Base-by-base conservation (phyloP, 2,329 filamentous ascomycete species). In the Ophiostoma pallidulum region DNA sequence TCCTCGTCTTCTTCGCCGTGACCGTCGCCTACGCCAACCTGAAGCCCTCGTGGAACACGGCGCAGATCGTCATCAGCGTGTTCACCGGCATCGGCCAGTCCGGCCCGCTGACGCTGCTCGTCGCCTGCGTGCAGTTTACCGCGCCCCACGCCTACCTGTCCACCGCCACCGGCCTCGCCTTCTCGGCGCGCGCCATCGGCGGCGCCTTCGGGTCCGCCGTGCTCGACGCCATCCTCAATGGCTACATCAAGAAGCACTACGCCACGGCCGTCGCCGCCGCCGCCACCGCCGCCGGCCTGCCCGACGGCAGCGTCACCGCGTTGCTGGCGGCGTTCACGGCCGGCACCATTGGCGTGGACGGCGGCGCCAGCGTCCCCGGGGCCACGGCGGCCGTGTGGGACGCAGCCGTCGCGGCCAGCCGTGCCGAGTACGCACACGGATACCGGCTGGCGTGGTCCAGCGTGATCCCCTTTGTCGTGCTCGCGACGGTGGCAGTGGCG, bases 151-250 rank as follows among this genome's bases (percentile, higher is more conserved):
- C 68, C 4, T 74, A 67, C 54, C 65, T 75, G 13, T 73, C 71
- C 0, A 75, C 72, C 0, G 72, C 73, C 1, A 75, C 73, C 0
- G 73, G 73, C 0, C 65, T 76, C 0, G 71, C 70, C 4, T 75
- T 75, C 56, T 74, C 71, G 0, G 71, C 71, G 3, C 64, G 73
- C 24, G 73, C 73, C 26, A 69, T 76, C 14, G 73, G 73, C 19
- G 72, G 72, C 16, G 72, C 72, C 0, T 74, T 75, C 45, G 73
- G 72, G 0, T 73, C 70, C 2, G 72, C 72, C 1, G 71, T 74
- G 3, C 60, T 76, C 1, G 64, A 74, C 53, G 69, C 71, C 14
- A 73, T 76, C 49, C 69, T 74, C 53, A 72, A 73, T 52, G 66
- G 67, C n/a, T 67, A 67, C 16, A 50, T 75, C 5, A 52, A 56